These are phyloP conservation scores for Carex myosuroides DNA, from an alignment of 176 grass and related monocot genomes.

Conservation along the genomic window DNA sequence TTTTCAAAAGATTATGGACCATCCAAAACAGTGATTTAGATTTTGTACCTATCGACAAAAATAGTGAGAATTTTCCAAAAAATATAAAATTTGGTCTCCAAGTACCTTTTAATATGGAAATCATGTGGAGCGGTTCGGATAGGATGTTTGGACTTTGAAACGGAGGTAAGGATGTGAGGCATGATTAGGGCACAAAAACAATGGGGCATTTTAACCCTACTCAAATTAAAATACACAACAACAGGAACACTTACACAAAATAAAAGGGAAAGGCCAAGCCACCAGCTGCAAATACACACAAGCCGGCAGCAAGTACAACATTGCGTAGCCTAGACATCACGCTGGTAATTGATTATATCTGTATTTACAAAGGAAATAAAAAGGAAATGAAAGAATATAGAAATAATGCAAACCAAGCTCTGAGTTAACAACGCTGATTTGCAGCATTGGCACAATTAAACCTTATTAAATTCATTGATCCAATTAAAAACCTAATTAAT, in stretches of 20 bases:
- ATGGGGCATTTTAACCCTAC: too few relatives aligned
- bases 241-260: constrained; percentile 44
- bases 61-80: too few relatives aligned
- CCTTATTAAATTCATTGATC: not conserved
- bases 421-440: not conserved
- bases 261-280: constrained; percentile 66
- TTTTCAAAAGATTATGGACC: too few relatives aligned
- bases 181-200: too few relatives aligned
- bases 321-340: constrained; percentile 71
- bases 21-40: too few relatives aligned
- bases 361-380: not conserved
- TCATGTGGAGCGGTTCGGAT: too few relatives aligned
- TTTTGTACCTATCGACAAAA: too few relatives aligned
- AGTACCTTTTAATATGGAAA: too few relatives aligned
- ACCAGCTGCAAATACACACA: constrained; percentile 43
- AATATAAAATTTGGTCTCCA: too few relatives aligned
- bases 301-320: constrained; percentile 38
- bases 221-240: not conserved
- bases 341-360: constrained; percentile 22
- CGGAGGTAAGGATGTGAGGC: too few relatives aligned
- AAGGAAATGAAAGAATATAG: not conserved
- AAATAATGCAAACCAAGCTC: not conserved
- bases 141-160: too few relatives aligned
- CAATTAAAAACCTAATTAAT: not conserved
- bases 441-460: not conserved